A percentile compares a stretch with the other conserved stretches of the same genome.
Evolutionary conservation across 2,329 filamentous ascomycete genomes (phyloP).

Genomic region (Gnomoniopsis sp.): DNA sequence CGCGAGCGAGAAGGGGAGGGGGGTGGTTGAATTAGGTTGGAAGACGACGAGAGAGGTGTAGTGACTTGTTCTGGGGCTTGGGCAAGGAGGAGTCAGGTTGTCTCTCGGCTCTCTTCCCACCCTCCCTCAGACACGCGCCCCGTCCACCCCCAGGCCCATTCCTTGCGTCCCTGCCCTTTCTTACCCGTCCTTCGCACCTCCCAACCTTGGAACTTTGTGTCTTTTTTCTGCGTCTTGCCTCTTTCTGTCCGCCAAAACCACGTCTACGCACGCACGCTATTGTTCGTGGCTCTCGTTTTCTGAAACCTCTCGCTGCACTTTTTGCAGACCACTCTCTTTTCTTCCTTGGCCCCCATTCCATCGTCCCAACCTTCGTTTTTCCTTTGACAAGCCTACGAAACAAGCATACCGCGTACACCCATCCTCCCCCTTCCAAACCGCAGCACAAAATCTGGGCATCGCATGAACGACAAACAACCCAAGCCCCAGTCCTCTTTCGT

Average conservation of each 20-base stretch:
- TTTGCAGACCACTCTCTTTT: neutral
- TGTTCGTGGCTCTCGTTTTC: neutral
- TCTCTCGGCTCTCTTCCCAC: neutral
- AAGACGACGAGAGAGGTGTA: neutral
- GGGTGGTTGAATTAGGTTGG: no score
- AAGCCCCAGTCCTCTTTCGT: neutral
- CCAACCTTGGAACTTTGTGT: no score
- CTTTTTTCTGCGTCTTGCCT: constrained; percentile 1
- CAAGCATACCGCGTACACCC: neutral
- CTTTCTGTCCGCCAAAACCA: neutral
- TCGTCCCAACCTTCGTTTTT: neutral
- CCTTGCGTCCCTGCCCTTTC: neutral
- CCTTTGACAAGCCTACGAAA: neutral
- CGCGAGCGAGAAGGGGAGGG: no score
- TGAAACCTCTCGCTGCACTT: neutral
- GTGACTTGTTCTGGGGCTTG: neutral
- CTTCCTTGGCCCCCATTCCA: neutral
- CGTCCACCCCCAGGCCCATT: constrained; percentile 5
- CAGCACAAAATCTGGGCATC: neutral
- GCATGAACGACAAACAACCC: neutral
- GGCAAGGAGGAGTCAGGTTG: neutral
- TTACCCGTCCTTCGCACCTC: neutral
- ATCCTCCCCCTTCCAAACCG: no score
- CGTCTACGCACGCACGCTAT: no score
- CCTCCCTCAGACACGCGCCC: constrained; percentile 14